Percentiles rank a stretch among this genome's conserved stretches.
Evolutionary conservation across 306 rosid species (phyloP).

Genomic region (Vigna radiata): DNA sequence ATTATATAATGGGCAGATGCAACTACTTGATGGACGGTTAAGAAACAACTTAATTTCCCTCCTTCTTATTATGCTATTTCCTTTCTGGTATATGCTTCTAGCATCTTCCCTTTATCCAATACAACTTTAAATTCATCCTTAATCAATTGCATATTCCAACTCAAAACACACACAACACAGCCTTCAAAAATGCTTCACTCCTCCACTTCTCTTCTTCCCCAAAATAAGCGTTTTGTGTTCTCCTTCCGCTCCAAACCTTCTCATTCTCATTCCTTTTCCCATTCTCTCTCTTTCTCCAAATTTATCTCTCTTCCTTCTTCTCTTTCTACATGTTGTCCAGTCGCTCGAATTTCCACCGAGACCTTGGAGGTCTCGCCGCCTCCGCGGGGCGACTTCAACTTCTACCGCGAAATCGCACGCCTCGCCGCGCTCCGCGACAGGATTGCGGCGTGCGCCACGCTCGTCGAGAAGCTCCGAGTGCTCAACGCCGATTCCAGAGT

Average conservation of each 20-base stretch:
- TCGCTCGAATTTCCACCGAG: slow-evolving; percentile 69
- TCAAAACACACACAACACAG: too few species aligned
- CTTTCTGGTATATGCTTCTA: slow-evolving; percentile 45
- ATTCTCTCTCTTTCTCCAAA: slow-evolving; percentile 51
- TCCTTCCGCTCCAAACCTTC: slow-evolving; percentile 49
- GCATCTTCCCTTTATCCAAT: slow-evolving; percentile 54
- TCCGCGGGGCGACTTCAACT: slow-evolving; percentile 62
- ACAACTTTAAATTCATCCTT: not conserved
- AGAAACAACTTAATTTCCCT: not conserved
- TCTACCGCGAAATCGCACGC: slow-evolving; percentile 67
- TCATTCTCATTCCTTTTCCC: slow-evolving; percentile 29
- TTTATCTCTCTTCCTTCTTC: slow-evolving; percentile 38
- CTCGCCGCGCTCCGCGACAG: slow-evolving; percentile 61
- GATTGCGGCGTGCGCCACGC: slow-evolving; percentile 48
- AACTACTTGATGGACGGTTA: not conserved
- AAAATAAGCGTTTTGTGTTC: slow-evolving; percentile 52
- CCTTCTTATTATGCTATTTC: not conserved
- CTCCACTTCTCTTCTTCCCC: slow-evolving; percentile 59
- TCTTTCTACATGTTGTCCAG: slow-evolving; percentile 45
- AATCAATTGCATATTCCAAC: not conserved
- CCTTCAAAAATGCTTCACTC: slow-evolving; percentile 57
- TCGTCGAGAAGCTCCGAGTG: slow-evolving; percentile 54
- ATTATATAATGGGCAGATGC: not conserved
- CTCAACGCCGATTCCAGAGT: slow-evolving; percentile 75
- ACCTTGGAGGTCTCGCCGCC: slow-evolving; percentile 68